Percentiles rank a stretch among this genome's conserved stretches.
These are phyloP conservation scores for Aspergillus fumigatiaffinis DNA, from an alignment of 2,329 filamentous ascomycete genomes.

Conservation along the genomic window DNA sequence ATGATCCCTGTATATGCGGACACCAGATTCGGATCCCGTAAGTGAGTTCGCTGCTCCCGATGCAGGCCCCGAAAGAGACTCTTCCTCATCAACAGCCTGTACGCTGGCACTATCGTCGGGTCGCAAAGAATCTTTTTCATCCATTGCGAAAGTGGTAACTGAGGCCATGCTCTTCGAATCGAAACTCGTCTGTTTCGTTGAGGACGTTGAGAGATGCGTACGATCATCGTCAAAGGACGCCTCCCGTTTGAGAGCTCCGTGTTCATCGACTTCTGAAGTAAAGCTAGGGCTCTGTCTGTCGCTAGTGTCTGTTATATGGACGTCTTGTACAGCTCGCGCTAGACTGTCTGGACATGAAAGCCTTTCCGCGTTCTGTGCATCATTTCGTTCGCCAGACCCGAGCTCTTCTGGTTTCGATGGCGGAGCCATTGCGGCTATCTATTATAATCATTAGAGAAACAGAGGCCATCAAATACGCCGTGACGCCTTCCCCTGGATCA, in stretches of 20 bases:
- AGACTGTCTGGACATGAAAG: constrained; percentile 21
- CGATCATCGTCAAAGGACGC: constrained; percentile 44
- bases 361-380: constrained; percentile 16
- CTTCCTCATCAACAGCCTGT: constrained; percentile 85
- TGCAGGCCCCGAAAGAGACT: constrained; percentile 71
- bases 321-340: constrained; percentile 29
- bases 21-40: constrained; percentile 75
- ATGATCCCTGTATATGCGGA: constrained; percentile 27
- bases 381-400: constrained; percentile 24
- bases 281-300: constrained; percentile 23
- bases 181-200: constrained; percentile 80
- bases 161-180: constrained; percentile 94
- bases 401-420: constrained; percentile 24
- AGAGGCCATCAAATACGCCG: not conserved
- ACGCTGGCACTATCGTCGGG: constrained; percentile 95
- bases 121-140: constrained; percentile 91
- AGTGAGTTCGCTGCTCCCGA: constrained; percentile 73
- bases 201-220: constrained; percentile 53
- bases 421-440: constrained; percentile 44
- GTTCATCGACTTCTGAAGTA: constrained; percentile 25
- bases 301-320: constrained; percentile 28
- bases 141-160: constrained; percentile 89
- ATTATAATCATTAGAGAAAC: not conserved
- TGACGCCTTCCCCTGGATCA: not conserved
- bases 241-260: constrained; percentile 32